phyloP scores from a whole-genome alignment of 2,329 filamentous ascomycete species.

The Periconia sp. region DNA sequence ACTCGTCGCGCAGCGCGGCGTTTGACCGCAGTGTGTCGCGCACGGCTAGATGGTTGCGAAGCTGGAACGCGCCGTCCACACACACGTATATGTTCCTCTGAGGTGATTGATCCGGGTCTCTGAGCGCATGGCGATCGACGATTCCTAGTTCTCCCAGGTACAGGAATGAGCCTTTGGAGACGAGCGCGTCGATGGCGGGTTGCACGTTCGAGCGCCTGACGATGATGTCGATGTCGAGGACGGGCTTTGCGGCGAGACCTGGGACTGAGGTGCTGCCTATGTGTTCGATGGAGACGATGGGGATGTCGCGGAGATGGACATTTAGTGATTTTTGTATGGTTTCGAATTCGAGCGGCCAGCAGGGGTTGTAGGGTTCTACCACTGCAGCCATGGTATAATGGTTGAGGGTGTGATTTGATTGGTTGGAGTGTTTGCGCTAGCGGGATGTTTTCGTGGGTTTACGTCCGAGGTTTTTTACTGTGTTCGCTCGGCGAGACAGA shows the following conservation, averaged over 20 bases:
- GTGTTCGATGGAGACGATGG: constrained; percentile 40
- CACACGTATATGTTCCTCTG: constrained; percentile 46
- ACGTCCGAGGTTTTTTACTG: too few relatives aligned
- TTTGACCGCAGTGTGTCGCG: constrained; percentile 43
- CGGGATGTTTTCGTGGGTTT: too few relatives aligned
- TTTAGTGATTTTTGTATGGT: constrained; percentile 24
- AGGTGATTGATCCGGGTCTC: constrained; percentile 34
- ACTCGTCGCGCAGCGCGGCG: constrained; percentile 36
- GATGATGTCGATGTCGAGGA: constrained; percentile 46
- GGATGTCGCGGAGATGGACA: constrained; percentile 17
- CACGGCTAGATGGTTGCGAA: constrained; percentile 48
- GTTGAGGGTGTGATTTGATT: background rate
- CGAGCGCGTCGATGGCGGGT: constrained; percentile 36
- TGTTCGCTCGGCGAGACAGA: too few relatives aligned
- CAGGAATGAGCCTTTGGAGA: constrained; percentile 35
- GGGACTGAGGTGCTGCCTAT: constrained; percentile 47
- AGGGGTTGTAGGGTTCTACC: constrained; percentile 33
- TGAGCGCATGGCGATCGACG: constrained; percentile 42
- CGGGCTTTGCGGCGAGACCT: constrained; percentile 43
- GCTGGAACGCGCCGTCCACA: constrained; percentile 38
- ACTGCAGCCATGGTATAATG: constrained; percentile 23
- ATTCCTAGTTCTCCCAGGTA: constrained; percentile 47
- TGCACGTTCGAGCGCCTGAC: constrained; percentile 30
- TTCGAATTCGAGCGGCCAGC: constrained; percentile 36
- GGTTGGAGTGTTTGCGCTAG: background rate